These are phyloP conservation scores for Termitomyces sp. DNA, from an alignment of 768 basidiomycete genomes.

Conservation along the genomic window DNA sequence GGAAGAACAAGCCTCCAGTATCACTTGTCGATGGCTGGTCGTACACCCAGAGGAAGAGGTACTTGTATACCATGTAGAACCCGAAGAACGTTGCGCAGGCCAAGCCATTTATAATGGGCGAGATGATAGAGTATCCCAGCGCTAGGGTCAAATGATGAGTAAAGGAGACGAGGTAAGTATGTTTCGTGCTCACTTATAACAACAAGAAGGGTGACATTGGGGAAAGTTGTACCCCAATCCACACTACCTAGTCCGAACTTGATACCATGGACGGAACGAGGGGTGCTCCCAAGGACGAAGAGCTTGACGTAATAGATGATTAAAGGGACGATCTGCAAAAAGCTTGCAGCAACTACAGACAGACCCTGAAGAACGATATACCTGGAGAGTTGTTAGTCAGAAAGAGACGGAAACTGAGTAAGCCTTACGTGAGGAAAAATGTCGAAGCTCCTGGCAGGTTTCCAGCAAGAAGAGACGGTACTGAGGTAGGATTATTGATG, in stretches of 20 bases:
- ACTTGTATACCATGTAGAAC: slow-evolving; percentile 83
- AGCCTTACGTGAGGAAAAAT: slow-evolving; percentile 80
- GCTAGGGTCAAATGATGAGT: slow-evolving; percentile 30
- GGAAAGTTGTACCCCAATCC: slow-evolving; percentile 77
- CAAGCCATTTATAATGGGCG: slow-evolving; percentile 91
- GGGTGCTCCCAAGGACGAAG: slow-evolving; percentile 82
- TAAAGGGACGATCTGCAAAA: slow-evolving; percentile 73
- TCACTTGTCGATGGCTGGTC: slow-evolving; percentile 67
- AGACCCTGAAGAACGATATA: slow-evolving; percentile 82
- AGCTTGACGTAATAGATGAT: slow-evolving; percentile 89
- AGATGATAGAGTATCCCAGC: slow-evolving; percentile 81
- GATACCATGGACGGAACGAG: slow-evolving; percentile 78
- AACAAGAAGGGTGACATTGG: slow-evolving; percentile 64
- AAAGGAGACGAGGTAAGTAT: background rate
- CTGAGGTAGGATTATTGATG: slow-evolving; percentile 59
- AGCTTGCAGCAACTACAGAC: slow-evolving; percentile 71
- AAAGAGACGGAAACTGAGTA: background rate
- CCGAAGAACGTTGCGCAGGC: slow-evolving; percentile 77
- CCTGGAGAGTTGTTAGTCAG: slow-evolving; percentile 23
- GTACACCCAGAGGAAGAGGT: slow-evolving; percentile 77
- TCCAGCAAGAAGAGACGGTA: slow-evolving; percentile 67
- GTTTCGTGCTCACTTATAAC: slow-evolving; percentile 63
- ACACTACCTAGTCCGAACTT: slow-evolving; percentile 68
- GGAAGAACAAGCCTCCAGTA: slow-evolving; percentile 94
- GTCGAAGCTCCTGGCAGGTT: slow-evolving; percentile 81